Percentiles rank a stretch among this genome's conserved stretches.
Evolutionary conservation across 805 yeast genomes (phyloP).

Genomic region (Jamesozyma jinghongensis): DNA sequence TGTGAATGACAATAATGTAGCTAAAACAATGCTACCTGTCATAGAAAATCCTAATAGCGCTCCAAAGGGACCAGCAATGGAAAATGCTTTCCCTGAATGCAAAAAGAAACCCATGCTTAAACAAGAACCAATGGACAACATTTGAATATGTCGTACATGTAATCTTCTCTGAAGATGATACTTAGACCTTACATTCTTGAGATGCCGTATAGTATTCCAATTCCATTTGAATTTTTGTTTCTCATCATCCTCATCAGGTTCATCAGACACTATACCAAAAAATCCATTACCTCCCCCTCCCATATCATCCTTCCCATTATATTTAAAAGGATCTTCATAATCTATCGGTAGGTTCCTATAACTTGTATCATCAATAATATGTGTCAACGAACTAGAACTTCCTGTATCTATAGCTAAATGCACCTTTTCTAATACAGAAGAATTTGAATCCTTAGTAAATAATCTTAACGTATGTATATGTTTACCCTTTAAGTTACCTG

Average conservation of each 20-base stretch:
- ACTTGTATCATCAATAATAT: conserved; percentile 17
- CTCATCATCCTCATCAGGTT: no score
- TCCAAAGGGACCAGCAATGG: conserved; percentile 47
- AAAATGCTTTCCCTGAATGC: conserved; percentile 50
- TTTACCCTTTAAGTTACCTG: conserved; percentile 4
- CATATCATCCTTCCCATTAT: no score
- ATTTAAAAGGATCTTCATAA: conserved; percentile 5
- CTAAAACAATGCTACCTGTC: conserved; percentile 57
- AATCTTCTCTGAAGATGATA: conserved; percentile 41
- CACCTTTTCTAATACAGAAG: background rate
- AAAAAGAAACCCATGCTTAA: conserved; percentile 58
- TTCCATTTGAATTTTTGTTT: conserved; percentile 30
- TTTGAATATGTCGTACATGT: conserved; percentile 46
- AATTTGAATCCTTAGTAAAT: background rate
- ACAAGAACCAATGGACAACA: conserved; percentile 60
- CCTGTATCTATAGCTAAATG: background rate
- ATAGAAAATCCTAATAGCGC: conserved; percentile 48
- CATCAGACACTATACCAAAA: no score
- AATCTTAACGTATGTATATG: no score
- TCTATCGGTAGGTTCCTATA: conserved; percentile 16
- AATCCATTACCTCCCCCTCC: no score
- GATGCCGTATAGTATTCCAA: conserved; percentile 58
- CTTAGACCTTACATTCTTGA: no score
- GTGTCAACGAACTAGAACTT: conserved; percentile 3
- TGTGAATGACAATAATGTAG: conserved; percentile 53